phyloP scores from a whole-genome alignment of 2,329 filamentous ascomycete species.

The Ambrosiella cleistominuta region DNA sequence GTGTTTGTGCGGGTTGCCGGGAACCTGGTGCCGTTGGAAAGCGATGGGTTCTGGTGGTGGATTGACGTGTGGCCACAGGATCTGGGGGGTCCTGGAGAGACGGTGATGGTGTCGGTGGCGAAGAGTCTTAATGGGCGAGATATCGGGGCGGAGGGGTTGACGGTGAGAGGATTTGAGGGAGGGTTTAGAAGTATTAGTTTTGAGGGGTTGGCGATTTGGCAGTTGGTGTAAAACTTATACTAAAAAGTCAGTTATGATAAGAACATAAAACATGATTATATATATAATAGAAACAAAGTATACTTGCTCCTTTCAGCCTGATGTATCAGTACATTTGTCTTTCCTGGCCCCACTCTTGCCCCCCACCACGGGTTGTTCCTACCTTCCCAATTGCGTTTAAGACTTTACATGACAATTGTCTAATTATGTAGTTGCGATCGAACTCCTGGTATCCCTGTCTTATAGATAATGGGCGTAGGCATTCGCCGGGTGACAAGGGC shows the following conservation, averaged over 20 bases:
- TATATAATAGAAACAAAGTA: not conserved
- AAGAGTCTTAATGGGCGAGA: slow-evolving; percentile 27
- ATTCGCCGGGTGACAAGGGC: no score
- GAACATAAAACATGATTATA: not conserved
- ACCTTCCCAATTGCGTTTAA: not conserved
- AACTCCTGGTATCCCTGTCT: no score
- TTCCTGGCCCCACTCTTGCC: not conserved
- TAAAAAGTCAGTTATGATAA: not conserved
- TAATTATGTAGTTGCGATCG: no score
- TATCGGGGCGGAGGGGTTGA: slow-evolving; percentile 27
- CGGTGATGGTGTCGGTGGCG: slow-evolving; percentile 46
- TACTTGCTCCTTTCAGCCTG: not conserved
- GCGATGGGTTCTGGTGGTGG: slow-evolving; percentile 71
- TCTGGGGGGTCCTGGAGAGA: slow-evolving; percentile 52
- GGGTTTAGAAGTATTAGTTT: slow-evolving; percentile 14
- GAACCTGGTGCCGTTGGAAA: slow-evolving; percentile 45
- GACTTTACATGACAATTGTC: not conserved
- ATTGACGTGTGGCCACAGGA: slow-evolving; percentile 50
- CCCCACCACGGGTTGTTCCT: not conserved
- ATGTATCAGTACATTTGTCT: not conserved
- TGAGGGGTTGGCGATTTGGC: slow-evolving; percentile 31
- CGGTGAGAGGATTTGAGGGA: slow-evolving; percentile 26
- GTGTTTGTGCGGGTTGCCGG: slow-evolving; percentile 1
- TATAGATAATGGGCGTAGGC: no score
- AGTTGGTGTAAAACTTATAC: slow-evolving; percentile 24